These are phyloP conservation scores for Ustilago nuda DNA, from an alignment of 1,284 basidiomycete species.

Conservation along the genomic window DNA sequence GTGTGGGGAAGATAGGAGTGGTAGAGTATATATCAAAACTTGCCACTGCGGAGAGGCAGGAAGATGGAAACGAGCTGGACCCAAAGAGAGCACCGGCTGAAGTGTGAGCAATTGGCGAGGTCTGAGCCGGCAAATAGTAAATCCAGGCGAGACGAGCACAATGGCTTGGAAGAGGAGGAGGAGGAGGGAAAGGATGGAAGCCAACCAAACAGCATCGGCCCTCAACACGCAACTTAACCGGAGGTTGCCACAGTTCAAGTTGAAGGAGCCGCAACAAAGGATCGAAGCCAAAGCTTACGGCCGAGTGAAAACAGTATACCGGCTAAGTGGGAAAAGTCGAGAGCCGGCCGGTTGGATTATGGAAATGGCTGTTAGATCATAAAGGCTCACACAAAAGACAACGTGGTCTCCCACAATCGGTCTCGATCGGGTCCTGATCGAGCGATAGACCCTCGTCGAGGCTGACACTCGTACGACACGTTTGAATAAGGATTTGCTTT, in stretches of 20 bases:
- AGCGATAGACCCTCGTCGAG: background rate
- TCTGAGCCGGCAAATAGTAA: background rate
- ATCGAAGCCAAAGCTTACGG: too few relatives aligned
- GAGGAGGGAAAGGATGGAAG: background rate
- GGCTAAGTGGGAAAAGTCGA: slow-evolving; percentile 21
- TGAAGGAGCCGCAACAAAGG: too few relatives aligned
- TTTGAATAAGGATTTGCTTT: background rate
- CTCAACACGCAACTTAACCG: slow-evolving; percentile 10
- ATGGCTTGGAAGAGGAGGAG: background rate
- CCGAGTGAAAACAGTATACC: too few relatives aligned
- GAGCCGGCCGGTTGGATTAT: background rate
- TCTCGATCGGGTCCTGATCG: background rate
- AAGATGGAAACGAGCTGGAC: background rate
- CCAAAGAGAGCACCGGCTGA: slow-evolving; percentile 16
- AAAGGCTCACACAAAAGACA: too few relatives aligned
- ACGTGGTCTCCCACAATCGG: too few relatives aligned
- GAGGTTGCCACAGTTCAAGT: background rate
- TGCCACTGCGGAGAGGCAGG: slow-evolving; percentile 6
- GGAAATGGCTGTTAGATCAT: background rate
- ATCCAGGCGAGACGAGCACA: background rate
- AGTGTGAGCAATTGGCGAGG: slow-evolving; percentile 2
- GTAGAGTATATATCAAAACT: slow-evolving; percentile 16
- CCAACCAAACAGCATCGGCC: slow-evolving; percentile 1
- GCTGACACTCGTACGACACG: slow-evolving; percentile 14
- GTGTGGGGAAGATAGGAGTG: background rate